Base-by-base conservation (phyloP, 345 rosid genomes). In the Linum lewisii region DNA sequence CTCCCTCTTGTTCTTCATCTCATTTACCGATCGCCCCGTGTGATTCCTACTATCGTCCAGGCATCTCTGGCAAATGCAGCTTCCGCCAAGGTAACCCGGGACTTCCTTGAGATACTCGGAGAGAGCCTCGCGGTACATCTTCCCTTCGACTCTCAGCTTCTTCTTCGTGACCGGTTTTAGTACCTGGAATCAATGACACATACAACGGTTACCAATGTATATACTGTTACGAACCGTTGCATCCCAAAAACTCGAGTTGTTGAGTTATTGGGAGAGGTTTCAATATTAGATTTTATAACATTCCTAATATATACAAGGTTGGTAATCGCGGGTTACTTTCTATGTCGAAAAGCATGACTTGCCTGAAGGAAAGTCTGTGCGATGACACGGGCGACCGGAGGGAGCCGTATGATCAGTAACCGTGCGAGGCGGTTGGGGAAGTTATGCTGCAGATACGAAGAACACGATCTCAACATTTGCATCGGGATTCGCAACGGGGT, bases 291-390 rank as follows among this genome's bases (percentile, higher is more conserved):
- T n/a, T n/a, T n/a, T n/a, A n/a, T n/a, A n/a, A n/a, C n/a, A n/a
- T n/a, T n/a, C n/a, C n/a, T n/a, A n/a, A n/a, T n/a, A n/a, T n/a
- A n/a, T n/a, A n/a, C n/a, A n/a, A n/a, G n/a, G n/a, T n/a, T n/a
- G n/a, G n/a, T n/a, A n/a, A n/a, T 29, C 5, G 34, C 34, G 7
- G 34, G 34, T 29, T 29, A 29, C 34, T 29, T 29, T n/a, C 34
- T 8, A 29, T 29, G 34, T 29, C 7, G 34, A 19, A 18, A 25
- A 34, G 44, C 5, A 29, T 60, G 36, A 24, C 60, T 79, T 79
- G 86, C 99, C 77, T 89, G 97, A 66, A 85, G 69, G 64, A 93
- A 86, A 63, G 97, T 87, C 73, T 85, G 97, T 59, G 84, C 77
- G 66, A 89, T 78, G 62, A 89, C 97, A 52, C 95, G 82, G 63